Conservation (phyloP, 1,284 basidiomycete genomes). For the Leccinum subrobustum region DNA sequence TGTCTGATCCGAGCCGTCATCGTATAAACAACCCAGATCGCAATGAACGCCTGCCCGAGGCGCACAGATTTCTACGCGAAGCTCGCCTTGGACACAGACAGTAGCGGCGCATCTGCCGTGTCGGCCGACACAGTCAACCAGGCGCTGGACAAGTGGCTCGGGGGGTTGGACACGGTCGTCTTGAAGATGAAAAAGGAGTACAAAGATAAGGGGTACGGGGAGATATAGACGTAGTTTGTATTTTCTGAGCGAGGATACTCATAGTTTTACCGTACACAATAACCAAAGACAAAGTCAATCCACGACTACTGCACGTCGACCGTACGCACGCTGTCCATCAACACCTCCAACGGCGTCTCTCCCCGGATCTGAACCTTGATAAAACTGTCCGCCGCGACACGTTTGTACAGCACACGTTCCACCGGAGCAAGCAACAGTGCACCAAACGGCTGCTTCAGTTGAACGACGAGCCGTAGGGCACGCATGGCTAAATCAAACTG, state of each 20-base stretch:
- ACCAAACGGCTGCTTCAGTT: too few species aligned
- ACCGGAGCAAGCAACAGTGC: too few species aligned
- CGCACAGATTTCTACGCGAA: conserved; percentile 89
- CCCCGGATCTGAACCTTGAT: too few species aligned
- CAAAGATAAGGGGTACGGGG: conserved; percentile 44
- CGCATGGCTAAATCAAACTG: background rate
- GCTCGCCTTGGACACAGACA: conserved; percentile 70
- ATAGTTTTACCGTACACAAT: too few species aligned
- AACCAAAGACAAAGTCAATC: too few species aligned
- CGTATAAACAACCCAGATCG: conserved; percentile 32
- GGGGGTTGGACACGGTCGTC: conserved; percentile 72
- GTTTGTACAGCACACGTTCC: too few species aligned
- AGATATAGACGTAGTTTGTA: conserved; percentile 17
- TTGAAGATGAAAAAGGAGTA: conserved; percentile 73
- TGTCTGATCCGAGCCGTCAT: background rate
- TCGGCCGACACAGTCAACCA: conserved; percentile 67
- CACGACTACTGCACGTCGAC: too few species aligned
- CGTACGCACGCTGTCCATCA: too few species aligned
- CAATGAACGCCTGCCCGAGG: conserved; percentile 97
- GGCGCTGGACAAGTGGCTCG: conserved; percentile 70
- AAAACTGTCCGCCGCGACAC: too few species aligned
- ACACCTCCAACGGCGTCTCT: too few species aligned
- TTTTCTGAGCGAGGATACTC: too few species aligned
- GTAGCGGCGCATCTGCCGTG: conserved; percentile 43
- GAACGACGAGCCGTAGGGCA: too few species aligned